A percentile compares a stretch with the other conserved stretches of the same genome.
phyloP scores from a whole-genome alignment of 257 asterid genomes.

The Solanum megistacrolobum region DNA sequence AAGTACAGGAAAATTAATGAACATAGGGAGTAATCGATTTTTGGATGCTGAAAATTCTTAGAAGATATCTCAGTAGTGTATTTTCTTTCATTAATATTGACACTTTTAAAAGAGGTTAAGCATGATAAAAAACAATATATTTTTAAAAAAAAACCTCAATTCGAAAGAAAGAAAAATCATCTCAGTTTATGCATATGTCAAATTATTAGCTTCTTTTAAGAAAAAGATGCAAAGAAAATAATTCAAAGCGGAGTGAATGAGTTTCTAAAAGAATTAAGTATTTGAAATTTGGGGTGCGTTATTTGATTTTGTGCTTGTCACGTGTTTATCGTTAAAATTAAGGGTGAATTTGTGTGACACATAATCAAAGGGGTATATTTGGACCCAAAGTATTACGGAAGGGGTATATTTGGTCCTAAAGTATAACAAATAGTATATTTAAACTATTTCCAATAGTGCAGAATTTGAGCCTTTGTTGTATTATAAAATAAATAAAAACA shows the following conservation, averaged over 20 bases:
- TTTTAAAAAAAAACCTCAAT: background rate
- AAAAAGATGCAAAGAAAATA: background rate
- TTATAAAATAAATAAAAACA: too few species aligned
- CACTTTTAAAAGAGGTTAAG: background rate
- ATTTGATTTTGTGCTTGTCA: background rate
- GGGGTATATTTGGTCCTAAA: background rate
- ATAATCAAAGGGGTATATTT: background rate
- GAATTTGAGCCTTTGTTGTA: background rate
- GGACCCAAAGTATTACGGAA: too few species aligned
- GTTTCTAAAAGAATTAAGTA: background rate
- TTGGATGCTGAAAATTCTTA: background rate
- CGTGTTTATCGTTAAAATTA: too few species aligned
- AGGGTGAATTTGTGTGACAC: background rate
- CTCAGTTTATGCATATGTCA: background rate
- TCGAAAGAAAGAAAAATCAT: background rate
- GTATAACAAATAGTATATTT: too few species aligned
- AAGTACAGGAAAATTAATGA: background rate
- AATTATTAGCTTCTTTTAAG: too few species aligned
- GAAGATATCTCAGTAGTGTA: background rate
- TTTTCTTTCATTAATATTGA: background rate
- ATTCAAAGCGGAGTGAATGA: background rate
- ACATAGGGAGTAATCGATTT: background rate
- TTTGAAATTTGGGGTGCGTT: too few species aligned
- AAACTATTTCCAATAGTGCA: background rate
- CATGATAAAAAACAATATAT: background rate